Conservation (phyloP, 1,284 basidiomycete genomes). For the Hemileia vastatrix region DNA sequence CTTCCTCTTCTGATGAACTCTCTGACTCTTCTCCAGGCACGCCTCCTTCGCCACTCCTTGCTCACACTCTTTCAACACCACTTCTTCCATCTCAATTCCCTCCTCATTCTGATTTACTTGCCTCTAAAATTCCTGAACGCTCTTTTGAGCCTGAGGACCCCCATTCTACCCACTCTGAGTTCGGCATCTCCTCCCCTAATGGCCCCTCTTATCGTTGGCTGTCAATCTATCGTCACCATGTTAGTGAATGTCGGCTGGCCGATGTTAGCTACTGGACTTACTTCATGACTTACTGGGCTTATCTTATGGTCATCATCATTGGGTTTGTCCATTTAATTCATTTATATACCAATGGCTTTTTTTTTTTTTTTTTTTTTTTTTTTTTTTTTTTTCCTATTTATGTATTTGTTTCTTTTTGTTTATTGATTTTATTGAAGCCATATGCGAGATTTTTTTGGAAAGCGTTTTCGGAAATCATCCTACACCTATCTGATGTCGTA, state of each 20-base stretch:
- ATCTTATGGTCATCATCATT: slow-evolving; percentile 23
- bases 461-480: slow-evolving; percentile 60
- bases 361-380: slow-evolving; percentile 25
- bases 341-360: neutral
- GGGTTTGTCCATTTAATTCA: slow-evolving; percentile 22
- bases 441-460: slow-evolving; percentile 87
- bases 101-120: neutral
- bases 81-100: neutral
- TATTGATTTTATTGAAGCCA: too few relatives aligned
- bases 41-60: too few relatives aligned
- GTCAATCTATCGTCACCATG: neutral
- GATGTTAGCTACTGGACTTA: slow-evolving; percentile 30
- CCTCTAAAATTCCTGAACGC: too few relatives aligned
- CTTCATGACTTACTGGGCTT: slow-evolving; percentile 37
- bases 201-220: neutral
- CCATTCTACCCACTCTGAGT: slow-evolving; percentile 44
- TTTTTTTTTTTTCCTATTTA: slow-evolving; percentile 64
- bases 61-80: neutral
- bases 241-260: slow-evolving; percentile 12
- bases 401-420: slow-evolving; percentile 48
- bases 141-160: slow-evolving; percentile 29
- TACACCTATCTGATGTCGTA: slow-evolving; percentile 74
- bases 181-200: slow-evolving; percentile 37
- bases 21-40: too few relatives aligned
- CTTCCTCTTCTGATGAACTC: too few relatives aligned